Base-by-base conservation (phyloP, 371 early-diverging fungal species). In the Sporodiniella umbellata region DNA sequence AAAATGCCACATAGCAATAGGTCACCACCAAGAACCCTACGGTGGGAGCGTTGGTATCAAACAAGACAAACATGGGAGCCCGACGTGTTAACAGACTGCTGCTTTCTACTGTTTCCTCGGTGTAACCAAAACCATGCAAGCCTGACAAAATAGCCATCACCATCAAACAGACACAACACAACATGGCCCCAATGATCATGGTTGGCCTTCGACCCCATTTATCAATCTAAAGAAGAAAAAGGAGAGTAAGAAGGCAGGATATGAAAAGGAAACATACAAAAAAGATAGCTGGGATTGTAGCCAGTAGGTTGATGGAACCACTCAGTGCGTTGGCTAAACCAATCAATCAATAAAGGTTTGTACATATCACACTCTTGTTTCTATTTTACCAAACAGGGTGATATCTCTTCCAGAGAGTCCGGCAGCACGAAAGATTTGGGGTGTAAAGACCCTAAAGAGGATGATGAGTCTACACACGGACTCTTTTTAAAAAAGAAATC, bases 261-360 rank as follows among this genome's bases (percentile, higher is more conserved):
- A 14, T 35, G 8, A 35, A 35, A 35, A 14, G 14, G 2, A 4
- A 8, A 48, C 76, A 58, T 72, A 89, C 88, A 45, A 87, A 81
- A 17, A 90, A 61, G 48, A 89, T 87, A 15, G 89, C 86, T 1
- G 88, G 88, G 23, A 90, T 81, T n/a, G 89, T 87, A 17, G 80
- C 73, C 44, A 84, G 42, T 35, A 86, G 56, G 51, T 89, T 88
- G 42, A 89, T 72, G 22, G 83, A 62, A 24, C 89, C 87, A 48
- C 85, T 86, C 48, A 88, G 67, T 0, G 80, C 85, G 31, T 83
- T 85, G 8, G 87, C 89, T 56, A 75, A 35, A n/a, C 5, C 15
- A 0, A 14, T n/a, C n/a, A n/a, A n/a, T n/a, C n/a, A n/a, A n/a
- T n/a, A n/a, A n/a, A n/a, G n/a, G n/a, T n/a, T n/a, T n/a, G n/a